phyloP scores from a whole-genome alignment of 202 grass and related monocot genomes.

The Setaria viridis region DNA sequence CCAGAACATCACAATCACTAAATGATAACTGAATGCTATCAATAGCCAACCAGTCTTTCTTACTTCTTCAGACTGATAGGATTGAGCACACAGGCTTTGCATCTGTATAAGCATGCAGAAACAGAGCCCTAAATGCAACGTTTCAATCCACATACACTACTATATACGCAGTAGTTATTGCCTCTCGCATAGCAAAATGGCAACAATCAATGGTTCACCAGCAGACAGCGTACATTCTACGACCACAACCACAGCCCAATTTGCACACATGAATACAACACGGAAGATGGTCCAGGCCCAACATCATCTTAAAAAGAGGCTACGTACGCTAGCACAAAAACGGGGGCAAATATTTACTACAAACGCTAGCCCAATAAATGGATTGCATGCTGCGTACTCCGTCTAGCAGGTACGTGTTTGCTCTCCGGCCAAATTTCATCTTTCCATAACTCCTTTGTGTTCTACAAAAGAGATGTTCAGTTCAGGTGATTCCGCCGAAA shows the following conservation, averaged over 20 bases:
- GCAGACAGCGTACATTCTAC: constrained; percentile 1
- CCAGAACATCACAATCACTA: not conserved
- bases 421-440: not conserved
- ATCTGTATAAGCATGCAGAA: not conserved
- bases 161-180: not conserved
- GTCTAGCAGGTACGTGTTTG: not conserved
- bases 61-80: not conserved
- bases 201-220: constrained; percentile 38
- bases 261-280: not conserved
- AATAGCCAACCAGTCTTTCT: not conserved
- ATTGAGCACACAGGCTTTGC: not conserved
- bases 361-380: constrained; percentile 21
- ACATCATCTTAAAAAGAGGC: not conserved
- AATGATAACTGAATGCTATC: not conserved
- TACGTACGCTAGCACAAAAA: constrained; percentile 7
- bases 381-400: constrained; percentile 2
- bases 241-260: not conserved
- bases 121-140: not conserved
- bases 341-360: constrained; percentile 9
- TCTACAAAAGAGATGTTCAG: not conserved
- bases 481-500: not conserved
- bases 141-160: not conserved
- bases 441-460: not conserved
- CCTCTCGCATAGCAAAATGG: not conserved
- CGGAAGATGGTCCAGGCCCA: constrained; percentile 32